Percentiles rank a stretch among this genome's conserved stretches.
Conservation (phyloP, 179 eudicot genomes). For the Beta lomatogona region DNA sequence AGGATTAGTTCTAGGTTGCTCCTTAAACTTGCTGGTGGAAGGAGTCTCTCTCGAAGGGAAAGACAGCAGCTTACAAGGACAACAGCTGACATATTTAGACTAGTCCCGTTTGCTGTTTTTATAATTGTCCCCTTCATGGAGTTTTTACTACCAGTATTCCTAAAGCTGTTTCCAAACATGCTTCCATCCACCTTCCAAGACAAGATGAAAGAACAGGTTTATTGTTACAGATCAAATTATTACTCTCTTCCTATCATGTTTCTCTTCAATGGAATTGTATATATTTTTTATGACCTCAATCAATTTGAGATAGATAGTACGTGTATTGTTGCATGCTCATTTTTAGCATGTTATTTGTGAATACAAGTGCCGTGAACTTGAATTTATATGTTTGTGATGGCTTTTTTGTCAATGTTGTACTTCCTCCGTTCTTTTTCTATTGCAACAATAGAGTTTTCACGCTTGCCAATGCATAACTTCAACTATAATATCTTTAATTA, state of each 20-base stretch:
- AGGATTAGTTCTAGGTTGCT: conserved; percentile 76
- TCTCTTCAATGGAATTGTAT: background rate
- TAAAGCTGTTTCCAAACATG: conserved; percentile 90
- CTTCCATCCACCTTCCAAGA: conserved; percentile 93
- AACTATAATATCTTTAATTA: too few relatives aligned
- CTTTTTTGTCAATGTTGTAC: background rate
- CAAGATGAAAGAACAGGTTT: conserved; percentile 96
- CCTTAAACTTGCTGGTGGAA: conserved; percentile 80
- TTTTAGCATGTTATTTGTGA: background rate
- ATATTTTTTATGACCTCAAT: background rate
- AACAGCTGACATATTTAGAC: conserved; percentile 92
- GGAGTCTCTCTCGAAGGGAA: conserved; percentile 87
- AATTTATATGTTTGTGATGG: background rate
- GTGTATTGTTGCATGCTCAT: background rate
- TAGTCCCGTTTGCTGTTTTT: conserved; percentile 90
- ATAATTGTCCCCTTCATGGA: conserved; percentile 94
- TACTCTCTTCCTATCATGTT: background rate
- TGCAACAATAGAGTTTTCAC: too few relatives aligned
- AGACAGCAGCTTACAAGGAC: conserved; percentile 94
- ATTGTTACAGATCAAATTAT: background rate
- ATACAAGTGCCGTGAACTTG: background rate
- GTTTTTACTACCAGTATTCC: conserved; percentile 84
- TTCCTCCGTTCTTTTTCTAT: too few relatives aligned
- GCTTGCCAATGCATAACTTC: too few relatives aligned
- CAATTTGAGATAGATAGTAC: background rate